phyloP scores from a whole-genome alignment of 257 asterid genomes.

The Penstemon barbatus region DNA sequence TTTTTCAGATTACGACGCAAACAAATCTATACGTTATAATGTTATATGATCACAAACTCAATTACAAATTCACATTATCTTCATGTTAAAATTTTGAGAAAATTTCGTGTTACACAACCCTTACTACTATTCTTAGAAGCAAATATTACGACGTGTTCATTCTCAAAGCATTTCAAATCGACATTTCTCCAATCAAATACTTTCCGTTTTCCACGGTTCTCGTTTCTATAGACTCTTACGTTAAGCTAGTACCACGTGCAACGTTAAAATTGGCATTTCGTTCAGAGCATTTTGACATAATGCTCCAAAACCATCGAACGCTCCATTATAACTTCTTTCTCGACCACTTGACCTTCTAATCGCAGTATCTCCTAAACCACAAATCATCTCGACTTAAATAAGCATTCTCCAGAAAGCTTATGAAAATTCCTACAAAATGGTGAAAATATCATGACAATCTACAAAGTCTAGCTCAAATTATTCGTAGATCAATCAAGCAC shows the following conservation, averaged over 20 bases:
- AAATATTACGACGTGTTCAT: slow-evolving; percentile 51
- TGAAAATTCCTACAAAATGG: slow-evolving; percentile 45
- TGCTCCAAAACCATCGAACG: slow-evolving; percentile 30
- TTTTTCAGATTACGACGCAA: neutral
- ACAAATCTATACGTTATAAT: too few relatives aligned
- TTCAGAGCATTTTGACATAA: slow-evolving; percentile 32
- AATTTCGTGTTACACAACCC: neutral
- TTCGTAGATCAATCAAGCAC: slow-evolving; percentile 37
- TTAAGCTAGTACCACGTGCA: slow-evolving; percentile 22
- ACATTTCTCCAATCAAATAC: slow-evolving; percentile 28
- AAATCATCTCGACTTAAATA: neutral
- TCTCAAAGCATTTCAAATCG: slow-evolving; percentile 36
- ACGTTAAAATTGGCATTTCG: slow-evolving; percentile 10
- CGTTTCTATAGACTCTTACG: slow-evolving; percentile 29
- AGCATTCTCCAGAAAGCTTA: slow-evolving; percentile 40
- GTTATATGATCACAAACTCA: neutral
- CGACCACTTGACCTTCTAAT: slow-evolving; percentile 50
- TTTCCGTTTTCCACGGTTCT: slow-evolving; percentile 32
- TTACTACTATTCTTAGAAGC: neutral
- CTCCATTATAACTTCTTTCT: slow-evolving; percentile 18
- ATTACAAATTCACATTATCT: neutral
- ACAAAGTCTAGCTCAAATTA: slow-evolving; percentile 34
- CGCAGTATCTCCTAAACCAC: slow-evolving; percentile 31
- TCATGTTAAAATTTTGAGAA: neutral
- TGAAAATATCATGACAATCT: slow-evolving; percentile 33